Percentiles rank a stretch among this genome's conserved stretches.
phyloP scores from a whole-genome alignment of 176 grass and related monocot genomes.

The Phyllostachys edulis region DNA sequence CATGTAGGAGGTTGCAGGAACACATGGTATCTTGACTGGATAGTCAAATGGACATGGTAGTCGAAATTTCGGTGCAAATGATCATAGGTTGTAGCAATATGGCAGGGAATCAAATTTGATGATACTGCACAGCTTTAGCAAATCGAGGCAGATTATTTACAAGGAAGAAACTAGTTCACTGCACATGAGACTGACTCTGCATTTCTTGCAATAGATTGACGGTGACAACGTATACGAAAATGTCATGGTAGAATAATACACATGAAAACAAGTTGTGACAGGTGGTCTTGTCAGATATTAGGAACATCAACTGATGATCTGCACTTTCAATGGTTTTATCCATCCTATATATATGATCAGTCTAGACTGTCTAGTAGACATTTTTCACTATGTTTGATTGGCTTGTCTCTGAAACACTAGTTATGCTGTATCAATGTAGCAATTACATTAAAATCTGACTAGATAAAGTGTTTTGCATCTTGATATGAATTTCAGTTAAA shows the following conservation, averaged over 20 bases:
- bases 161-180: background rate
- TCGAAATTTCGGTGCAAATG: constrained; percentile 42
- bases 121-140: background rate
- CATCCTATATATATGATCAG: background rate
- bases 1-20: constrained; percentile 57
- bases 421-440: background rate
- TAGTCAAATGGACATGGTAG: constrained; percentile 37
- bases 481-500: background rate
- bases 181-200: background rate
- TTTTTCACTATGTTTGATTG: background rate
- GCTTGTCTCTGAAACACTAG: background rate
- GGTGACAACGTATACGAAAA: background rate
- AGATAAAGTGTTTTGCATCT: background rate
- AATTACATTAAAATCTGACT: background rate
- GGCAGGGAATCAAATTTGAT: constrained; percentile 47
- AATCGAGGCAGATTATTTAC: constrained; percentile 28
- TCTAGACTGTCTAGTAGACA: background rate
- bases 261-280: constrained; percentile 14
- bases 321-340: background rate
- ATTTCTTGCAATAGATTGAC: constrained; percentile 27
- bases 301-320: constrained; percentile 10
- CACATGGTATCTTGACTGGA: constrained; percentile 45
- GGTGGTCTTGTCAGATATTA: constrained; percentile 9
- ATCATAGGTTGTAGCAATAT: constrained; percentile 7
- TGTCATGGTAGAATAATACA: background rate